Base-by-base conservation (phyloP, 2,329 filamentous ascomycete species). In the Aureobasidium sp. region DNA sequence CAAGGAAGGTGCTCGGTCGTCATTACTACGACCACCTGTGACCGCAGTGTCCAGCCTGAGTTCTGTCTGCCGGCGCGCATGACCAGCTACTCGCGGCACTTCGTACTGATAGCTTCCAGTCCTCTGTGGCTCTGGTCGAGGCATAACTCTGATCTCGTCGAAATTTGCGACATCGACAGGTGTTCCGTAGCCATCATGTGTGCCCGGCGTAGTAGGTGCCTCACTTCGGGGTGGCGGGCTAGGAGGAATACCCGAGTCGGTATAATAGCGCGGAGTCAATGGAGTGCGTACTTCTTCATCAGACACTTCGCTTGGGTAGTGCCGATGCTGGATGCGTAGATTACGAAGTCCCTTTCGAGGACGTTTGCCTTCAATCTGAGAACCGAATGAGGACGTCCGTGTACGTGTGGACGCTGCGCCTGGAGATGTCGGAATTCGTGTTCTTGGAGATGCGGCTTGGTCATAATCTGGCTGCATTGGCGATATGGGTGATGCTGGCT, bases 241-340 rank as follows among this genome's bases (percentile, higher is more conserved):
- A n/a, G 83, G 83, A 2, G 83, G 81, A 8, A 80, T 78, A 2
- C 81, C 79, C 0, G 81, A 81, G 51, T 79, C 79, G 3, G 56
- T 61, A 71, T 84, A 84, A 65, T 79, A 74, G 46, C 82, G 77
- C 9, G 83, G 83, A 1, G 82, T 83, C 4, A 86, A 74, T 1
- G 83, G 81, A n/a, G 76, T 79, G 37, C 77, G 75, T 3, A 75
- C 77, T 26, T 79, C 77, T 15, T 77, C 72, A 52, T 79, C 74
- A 44, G 71, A 71, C 46, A 74, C 69, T 4, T 74, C 72, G 29
- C 73, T 72, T 0, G 76, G 73, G 63, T 75, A 75, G 27, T 76
- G 74, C 17, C 79, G 76, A 63, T 80, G 78, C n/a, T 60, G 57
- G 15, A 60, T 41, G 6, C 57, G 57, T 41, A 85, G 74, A 63